Evolutionary conservation across 345 rosid species (phyloP), one percentile per base, ranked within the genome.

Genomic region (Eucalyptus polybractea): DNA sequence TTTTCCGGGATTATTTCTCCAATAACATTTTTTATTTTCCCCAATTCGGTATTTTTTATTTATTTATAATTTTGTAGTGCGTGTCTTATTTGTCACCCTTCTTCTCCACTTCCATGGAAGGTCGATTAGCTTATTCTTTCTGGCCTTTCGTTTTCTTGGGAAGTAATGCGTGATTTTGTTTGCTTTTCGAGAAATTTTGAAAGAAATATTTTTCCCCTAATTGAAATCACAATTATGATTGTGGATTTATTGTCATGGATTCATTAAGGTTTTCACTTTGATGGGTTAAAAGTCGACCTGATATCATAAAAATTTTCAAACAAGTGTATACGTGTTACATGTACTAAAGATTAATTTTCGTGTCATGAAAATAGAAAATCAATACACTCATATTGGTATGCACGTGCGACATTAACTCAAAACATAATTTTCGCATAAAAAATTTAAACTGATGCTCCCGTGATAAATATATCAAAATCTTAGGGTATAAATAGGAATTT

Each of bases 391-490:
- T 27, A 60, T 60, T 6, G 69, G 16, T 69, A 5, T 2, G 19
- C 80, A 16, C 4, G 2, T n/a, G 40, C 33, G 1, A 14, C 17
- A 4, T 62, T 29, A 27, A 62, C 16, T 29, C 0, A 62, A 31
- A 31, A 67, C 25, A 7, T 67, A 31, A 65, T 65, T 14, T 65
- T 7, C 8, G 2, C 2, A 0, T 7, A 15, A 67, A 14, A n/a
- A 15, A 13, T n/a, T 4, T 9, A 67, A 67, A 31, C 0, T 1
- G 2, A 22, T 17, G 6, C 2, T 9, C 7, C 13, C 1, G 1
- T 72, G 14, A 72, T 9, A 37, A 37, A 17, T 53, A 53, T 53
- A 53, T 53, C 58, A 53, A 53, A 53, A 53, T 53, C 25, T 53
- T 53, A 53, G 25, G 58, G 10, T 53, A 8, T 53, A 53, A 19